Evolutionary conservation across 2,329 filamentous ascomycete genomes (phyloP), one percentile per base, ranked within the genome.

Genomic region (Aspergillus luchuensis): DNA sequence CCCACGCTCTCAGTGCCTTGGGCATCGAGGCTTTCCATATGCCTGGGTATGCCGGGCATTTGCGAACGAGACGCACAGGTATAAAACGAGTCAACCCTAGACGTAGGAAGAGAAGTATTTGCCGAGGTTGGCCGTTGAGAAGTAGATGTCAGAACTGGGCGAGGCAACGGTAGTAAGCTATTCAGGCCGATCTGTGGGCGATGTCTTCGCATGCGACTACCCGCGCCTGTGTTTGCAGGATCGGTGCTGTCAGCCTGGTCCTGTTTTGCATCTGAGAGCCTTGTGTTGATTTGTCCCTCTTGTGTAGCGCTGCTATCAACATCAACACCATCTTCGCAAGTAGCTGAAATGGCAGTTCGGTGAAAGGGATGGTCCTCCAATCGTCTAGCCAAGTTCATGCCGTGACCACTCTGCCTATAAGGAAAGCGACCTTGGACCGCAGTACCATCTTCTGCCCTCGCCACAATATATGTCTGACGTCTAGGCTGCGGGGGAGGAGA

Each of bases 361-460:
- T 76, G 72, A 53, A 77, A 78, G 2, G 74, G 74, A 56, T 78
- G 76, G 8, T 72, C 69, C 2, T 72, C 63, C 30, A 77, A 53
- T 30, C 66, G 61, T 36, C 70, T 69, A 38, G 66, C 69, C 48
- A 66, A 56, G 52, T 61, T 74, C 67, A 74, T 68, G 10, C 77
- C 76, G 68, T 80, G 78, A 0, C 74, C 77, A 62, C 78, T 80
- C 39, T 75, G 71, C 50, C 78, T 70, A 52, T 71, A 66, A 1
- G 74, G 75, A 36, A 79, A 80, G 30, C 75, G 71, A 21, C 77
- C 78, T 55, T 76, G 71, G 23, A 80, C 71, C 23, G 70, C 63
- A 10, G 78, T 79, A 13, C 77, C 77, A 67, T 80, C 78, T 23
- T 75, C 71, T 15, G 78, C 77, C 58, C 73, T 72, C 36, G 72